Conservation (phyloP, 1,284 basidiomycete genomes). For the Leccinum pachyderme region DNA sequence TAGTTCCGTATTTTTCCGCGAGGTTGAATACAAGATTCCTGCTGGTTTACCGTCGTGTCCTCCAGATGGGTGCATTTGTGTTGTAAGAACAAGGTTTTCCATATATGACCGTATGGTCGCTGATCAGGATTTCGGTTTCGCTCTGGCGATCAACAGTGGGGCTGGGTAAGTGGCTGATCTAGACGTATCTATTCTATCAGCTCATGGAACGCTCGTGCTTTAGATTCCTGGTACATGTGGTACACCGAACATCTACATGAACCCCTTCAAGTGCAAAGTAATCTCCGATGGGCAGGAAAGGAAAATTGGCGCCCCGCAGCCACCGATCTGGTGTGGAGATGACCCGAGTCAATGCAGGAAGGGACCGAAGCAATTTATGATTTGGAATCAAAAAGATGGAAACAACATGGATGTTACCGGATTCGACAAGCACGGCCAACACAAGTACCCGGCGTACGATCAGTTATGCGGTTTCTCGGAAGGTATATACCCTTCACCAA, state of each 20-base stretch:
- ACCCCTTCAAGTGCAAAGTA: constrained; percentile 6
- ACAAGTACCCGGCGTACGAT: constrained; percentile 14
- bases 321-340: constrained; percentile 8
- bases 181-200: accelerated
- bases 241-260: constrained; percentile 3
- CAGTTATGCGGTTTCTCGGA: constrained; percentile 8
- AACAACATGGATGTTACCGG: constrained; percentile 11
- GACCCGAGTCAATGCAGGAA: neutral
- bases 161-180: constrained; percentile 13
- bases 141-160: constrained; percentile 1
- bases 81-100: constrained; percentile 3
- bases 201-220: constrained; percentile 1
- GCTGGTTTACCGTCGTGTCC: constrained; percentile 9
- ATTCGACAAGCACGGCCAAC: neutral
- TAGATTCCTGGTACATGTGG: constrained; percentile 13
- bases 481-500: constrained; percentile 8
- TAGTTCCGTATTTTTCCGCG: constrained; percentile 13
- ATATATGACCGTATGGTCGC: neutral
- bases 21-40: constrained; percentile 8
- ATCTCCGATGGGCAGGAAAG: neutral
- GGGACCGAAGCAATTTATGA: constrained; percentile 11
- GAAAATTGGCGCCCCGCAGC: constrained; percentile 4
- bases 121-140: constrained; percentile 5
- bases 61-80: neutral
- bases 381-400: constrained; percentile 4